phyloP scores from a whole-genome alignment of 352 stramenopile genomes.

The Globisporangium mamillatum region DNA sequence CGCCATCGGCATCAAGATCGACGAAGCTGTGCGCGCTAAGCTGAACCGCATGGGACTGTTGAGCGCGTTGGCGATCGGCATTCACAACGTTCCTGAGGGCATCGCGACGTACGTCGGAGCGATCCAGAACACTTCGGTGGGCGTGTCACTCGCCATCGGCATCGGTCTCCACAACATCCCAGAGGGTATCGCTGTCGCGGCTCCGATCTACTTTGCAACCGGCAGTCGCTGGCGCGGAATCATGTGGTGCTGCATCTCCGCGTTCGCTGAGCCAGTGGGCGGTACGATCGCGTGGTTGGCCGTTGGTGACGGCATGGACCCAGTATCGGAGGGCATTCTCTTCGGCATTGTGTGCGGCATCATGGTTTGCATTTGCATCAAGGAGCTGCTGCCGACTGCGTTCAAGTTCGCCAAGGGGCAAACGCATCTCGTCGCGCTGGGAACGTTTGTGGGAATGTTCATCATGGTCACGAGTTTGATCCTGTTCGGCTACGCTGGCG shows the following conservation, averaged over 20 bases:
- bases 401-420: constrained; percentile 88
- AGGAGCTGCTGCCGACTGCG: constrained; percentile 91
- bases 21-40: constrained; percentile 41
- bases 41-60: constrained; percentile 86
- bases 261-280: constrained; percentile 88
- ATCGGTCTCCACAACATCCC: constrained; percentile 98
- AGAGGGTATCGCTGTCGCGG: constrained; percentile 93
- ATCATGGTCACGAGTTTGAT: constrained; percentile 89
- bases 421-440: constrained; percentile 81
- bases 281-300: constrained; percentile 84
- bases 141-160: constrained; percentile 89
- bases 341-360: constrained; percentile 93
- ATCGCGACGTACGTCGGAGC: constrained; percentile 93
- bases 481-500: constrained; percentile 79
- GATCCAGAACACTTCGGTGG: constrained; percentile 88
- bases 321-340: constrained; percentile 88
- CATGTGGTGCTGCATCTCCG: constrained; percentile 87
- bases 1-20: constrained; percentile 33
- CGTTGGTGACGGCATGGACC: constrained; percentile 77
- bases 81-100: constrained; percentile 97
- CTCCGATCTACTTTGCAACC: constrained; percentile 97
- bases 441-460: constrained; percentile 79
- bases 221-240: constrained; percentile 93
- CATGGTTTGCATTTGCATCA: constrained; percentile 91
- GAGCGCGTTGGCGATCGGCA: constrained; percentile 90